phyloP scores from a whole-genome alignment of 2,329 filamentous ascomycete genomes.

The Talaromyces sp. region DNA sequence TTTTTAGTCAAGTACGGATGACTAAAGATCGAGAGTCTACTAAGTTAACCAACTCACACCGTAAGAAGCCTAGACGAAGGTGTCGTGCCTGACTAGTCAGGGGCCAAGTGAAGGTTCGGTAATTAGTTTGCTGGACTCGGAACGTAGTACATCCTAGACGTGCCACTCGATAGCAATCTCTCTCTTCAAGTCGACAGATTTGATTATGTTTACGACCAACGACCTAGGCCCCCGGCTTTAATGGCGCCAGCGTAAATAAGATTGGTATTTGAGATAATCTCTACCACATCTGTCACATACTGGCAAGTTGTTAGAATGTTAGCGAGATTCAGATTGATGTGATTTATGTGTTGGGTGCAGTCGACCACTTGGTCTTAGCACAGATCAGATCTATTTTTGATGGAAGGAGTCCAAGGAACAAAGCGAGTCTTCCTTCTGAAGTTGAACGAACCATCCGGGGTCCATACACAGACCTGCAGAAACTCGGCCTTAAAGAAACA shows the following conservation, averaged over 20 bases:
- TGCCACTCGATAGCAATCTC: background rate
- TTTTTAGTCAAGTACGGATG: background rate
- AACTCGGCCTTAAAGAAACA: background rate
- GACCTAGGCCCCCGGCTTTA: background rate
- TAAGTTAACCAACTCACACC: no score
- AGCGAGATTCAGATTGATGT: background rate
- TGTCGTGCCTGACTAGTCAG: background rate
- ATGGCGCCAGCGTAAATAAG: background rate
- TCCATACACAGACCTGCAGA: background rate
- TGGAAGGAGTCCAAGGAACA: background rate
- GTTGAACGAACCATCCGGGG: background rate
- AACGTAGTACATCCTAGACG: background rate
- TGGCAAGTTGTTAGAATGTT: background rate
- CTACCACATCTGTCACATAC: background rate
- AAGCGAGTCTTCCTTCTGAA: background rate
- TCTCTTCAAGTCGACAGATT: background rate
- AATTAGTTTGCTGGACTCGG: background rate
- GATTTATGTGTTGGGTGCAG: background rate
- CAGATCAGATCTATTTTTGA: background rate
- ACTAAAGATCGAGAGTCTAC: background rate
- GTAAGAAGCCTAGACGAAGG: no score
- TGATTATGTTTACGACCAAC: background rate
- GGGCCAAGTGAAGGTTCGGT: background rate
- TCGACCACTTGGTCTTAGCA: background rate
- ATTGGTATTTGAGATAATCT: slow-evolving; percentile 7